These are phyloP conservation scores for Xylariomycetidae sp. DNA, from an alignment of 2,329 filamentous ascomycete species.

Conservation along the genomic window DNA sequence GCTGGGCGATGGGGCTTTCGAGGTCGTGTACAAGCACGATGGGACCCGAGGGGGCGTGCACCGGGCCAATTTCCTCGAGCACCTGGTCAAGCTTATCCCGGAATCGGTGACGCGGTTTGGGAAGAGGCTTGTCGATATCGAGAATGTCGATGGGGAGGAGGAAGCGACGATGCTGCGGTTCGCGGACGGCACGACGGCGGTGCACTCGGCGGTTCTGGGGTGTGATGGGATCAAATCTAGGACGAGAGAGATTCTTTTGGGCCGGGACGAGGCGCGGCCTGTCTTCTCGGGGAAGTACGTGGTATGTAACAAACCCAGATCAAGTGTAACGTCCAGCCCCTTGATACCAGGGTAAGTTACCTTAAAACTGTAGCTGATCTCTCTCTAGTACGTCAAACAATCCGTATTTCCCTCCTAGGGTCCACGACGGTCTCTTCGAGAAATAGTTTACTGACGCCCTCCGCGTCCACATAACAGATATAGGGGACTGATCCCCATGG, in stretches of 20 bases:
- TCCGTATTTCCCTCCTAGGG: too few species aligned
- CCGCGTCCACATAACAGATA: too few species aligned
- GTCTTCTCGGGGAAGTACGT: slow-evolving; percentile 33
- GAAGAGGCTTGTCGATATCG: slow-evolving; percentile 31
- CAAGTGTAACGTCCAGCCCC: too few species aligned
- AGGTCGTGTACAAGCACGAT: slow-evolving; percentile 13
- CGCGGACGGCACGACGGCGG: slow-evolving; percentile 33
- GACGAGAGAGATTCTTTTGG: slow-evolving; percentile 47
- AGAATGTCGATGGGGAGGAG: slow-evolving; percentile 13
- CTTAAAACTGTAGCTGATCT: too few species aligned
- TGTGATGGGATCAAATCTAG: slow-evolving; percentile 63
- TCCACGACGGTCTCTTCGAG: too few species aligned
- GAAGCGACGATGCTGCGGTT: slow-evolving; percentile 27
- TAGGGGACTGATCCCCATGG: slow-evolving; percentile 44
- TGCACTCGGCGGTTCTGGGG: slow-evolving; percentile 44
- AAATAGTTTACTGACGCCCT: too few species aligned
- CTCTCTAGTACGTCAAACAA: too few species aligned
- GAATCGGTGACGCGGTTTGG: slow-evolving; percentile 26
- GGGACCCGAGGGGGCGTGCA: slow-evolving; percentile 22
- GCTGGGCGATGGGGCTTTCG: slow-evolving; percentile 18
- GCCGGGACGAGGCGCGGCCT: slow-evolving; percentile 28
- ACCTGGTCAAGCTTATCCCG: slow-evolving; percentile 35
- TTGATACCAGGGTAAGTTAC: too few species aligned
- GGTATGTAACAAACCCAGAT: too few species aligned
- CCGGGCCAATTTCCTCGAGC: slow-evolving; percentile 35